Base-by-base conservation (phyloP, 495 filamentous ascomycete species). In the Xanthoparmelia taractica region DNA sequence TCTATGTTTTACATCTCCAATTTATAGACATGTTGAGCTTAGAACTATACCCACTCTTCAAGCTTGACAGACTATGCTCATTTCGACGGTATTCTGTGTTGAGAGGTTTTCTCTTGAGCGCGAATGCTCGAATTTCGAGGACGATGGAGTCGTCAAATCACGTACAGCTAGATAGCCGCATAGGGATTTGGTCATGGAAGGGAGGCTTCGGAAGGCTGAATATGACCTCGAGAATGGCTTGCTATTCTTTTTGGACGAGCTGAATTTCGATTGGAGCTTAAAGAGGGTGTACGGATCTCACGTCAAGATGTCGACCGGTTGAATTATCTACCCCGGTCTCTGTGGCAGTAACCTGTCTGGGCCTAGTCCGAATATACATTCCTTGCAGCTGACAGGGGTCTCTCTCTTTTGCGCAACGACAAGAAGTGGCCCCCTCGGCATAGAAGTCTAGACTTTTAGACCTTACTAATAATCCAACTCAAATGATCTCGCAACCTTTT, bases 351-450 rank as follows among this genome's bases (percentile, higher is more conserved):
- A 33, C 50, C 50, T 10, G 29, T 54, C 7, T 33, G 1, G 17
- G 50, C 15, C 15, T 54, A 54, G n/a, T n/a, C n/a, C n/a, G n/a
- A n/a, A 25, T 0, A 54, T 8, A 15, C 4, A 33, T 33, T 20
- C 27, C 50, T 54, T 54, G 50, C 50, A 54, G 48, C 48, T 8
- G 29, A 54, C 50, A 54, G 50, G 50, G 50, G 29, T 54, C 50
- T 31, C 0, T 20, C 50, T 31, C 17, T 33, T 54, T 54, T 52
- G 50, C 50, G 50, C 50, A 33, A 54, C 47, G 47, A 25, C 4
- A 54, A 4, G 41, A 45, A 23, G n/a, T n/a, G n/a, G n/a, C n/a
- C n/a, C n/a, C n/a, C n/a, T n/a, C n/a, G n/a, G n/a, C n/a, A n/a
- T n/a, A 54, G n/a, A 54, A 54, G 50, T 54, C 50, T 54, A 54